Conservation (phyloP, 208 protist genomes). For the Crithidia thermophila region DNA sequence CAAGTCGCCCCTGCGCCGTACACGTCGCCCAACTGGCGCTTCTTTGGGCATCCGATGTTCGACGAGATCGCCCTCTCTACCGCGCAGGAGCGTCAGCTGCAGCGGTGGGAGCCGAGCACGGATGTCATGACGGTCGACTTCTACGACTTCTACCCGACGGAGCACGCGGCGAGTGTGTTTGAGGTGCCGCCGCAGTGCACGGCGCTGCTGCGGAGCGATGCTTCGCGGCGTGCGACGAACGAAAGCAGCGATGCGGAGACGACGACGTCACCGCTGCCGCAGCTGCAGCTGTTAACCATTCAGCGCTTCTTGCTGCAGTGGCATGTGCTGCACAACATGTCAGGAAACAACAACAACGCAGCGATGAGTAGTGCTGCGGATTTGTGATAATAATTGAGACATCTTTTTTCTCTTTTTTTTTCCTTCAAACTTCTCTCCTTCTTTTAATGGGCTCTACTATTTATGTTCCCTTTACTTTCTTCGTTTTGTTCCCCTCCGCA, state of each 20-base stretch:
- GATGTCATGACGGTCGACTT: conserved; percentile 72
- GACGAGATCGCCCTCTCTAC: conserved; percentile 52
- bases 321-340: conserved; percentile 21
- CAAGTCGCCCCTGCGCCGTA: conserved; percentile 45
- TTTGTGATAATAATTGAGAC: too few species aligned
- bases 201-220: conserved; percentile 14
- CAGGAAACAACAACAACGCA: too few species aligned
- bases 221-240: neutral
- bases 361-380: too few species aligned
- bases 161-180: conserved; percentile 50
- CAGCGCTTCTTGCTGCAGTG: conserved; percentile 33
- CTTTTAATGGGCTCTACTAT: too few species aligned
- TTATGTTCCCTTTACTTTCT: too few species aligned
- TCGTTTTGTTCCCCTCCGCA: too few species aligned
- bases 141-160: conserved; percentile 64
- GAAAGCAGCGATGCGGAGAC: neutral
- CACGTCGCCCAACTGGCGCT: conserved; percentile 64
- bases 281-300: conserved; percentile 15
- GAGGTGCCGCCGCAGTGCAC: conserved; percentile 48
- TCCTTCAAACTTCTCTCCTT: too few species aligned
- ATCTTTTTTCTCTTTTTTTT: neutral
- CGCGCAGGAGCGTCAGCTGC: conserved; percentile 14
- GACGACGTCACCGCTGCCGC: neutral
- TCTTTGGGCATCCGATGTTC: conserved; percentile 71
- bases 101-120: conserved; percentile 24